phyloP scores from a whole-genome alignment of 805 yeast genomes.

The Cyberlindnera xylosilytica region DNA sequence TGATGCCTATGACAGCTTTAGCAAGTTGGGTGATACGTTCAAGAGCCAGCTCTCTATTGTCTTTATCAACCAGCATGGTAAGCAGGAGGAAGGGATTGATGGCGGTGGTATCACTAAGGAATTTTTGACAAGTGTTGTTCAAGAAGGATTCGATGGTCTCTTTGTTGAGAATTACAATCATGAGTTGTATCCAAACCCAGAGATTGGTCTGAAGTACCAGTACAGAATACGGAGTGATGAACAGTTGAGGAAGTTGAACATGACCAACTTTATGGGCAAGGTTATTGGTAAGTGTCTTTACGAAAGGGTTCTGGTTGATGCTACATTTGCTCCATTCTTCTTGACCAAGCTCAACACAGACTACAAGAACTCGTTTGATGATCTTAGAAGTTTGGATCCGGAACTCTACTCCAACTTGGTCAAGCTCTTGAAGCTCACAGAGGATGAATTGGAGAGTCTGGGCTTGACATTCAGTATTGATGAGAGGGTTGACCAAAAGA shows the following conservation, averaged over 20 bases:
- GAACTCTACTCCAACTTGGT: slow-evolving; percentile 63
- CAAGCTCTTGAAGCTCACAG: slow-evolving; percentile 54
- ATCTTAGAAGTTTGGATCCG: slow-evolving; percentile 65
- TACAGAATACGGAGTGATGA: slow-evolving; percentile 32
- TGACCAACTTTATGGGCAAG: slow-evolving; percentile 68
- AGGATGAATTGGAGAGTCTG: slow-evolving; percentile 48
- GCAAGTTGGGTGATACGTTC: slow-evolving; percentile 49
- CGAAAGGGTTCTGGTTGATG: slow-evolving; percentile 76
- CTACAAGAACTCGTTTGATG: slow-evolving; percentile 68
- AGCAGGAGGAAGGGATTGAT: slow-evolving; percentile 89
- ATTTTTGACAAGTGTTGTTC: slow-evolving; percentile 68
- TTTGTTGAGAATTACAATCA: slow-evolving; percentile 48
- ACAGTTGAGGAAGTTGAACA: slow-evolving; percentile 30
- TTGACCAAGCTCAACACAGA: slow-evolving; percentile 48
- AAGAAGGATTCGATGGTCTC: slow-evolving; percentile 56
- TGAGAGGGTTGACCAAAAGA: slow-evolving; percentile 39
- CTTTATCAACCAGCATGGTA: slow-evolving; percentile 69
- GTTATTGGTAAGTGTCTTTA: slow-evolving; percentile 86
- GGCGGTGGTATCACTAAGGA: slow-evolving; percentile 98
- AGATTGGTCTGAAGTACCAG: slow-evolving; percentile 36
- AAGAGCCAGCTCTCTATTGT: slow-evolving; percentile 60
- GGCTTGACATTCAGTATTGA: slow-evolving; percentile 67
- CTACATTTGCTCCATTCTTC: slow-evolving; percentile 84
- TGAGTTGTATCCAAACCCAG: slow-evolving; percentile 74
- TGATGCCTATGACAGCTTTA: slow-evolving; percentile 68